A percentile compares a stretch with the other conserved stretches of the same genome.
phyloP scores from a whole-genome alignment of 371 early-diverging fungal species.

The Actinomucor elegans region DNA sequence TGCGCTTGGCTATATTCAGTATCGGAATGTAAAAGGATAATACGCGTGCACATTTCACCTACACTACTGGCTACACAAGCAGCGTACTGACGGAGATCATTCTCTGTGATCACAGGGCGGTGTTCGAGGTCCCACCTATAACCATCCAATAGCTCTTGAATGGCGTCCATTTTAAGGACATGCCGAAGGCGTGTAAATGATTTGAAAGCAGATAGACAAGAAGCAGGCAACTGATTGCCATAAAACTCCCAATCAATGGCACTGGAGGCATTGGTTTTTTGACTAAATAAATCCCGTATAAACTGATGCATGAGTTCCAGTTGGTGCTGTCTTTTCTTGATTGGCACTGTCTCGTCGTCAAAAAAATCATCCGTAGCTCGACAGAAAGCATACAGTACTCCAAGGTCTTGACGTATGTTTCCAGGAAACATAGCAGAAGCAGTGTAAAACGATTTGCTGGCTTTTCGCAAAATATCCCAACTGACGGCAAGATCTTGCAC shows the following conservation, averaged over 20 bases:
- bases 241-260: slow-evolving; percentile 33
- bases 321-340: slow-evolving; percentile 22
- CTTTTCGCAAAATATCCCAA: slow-evolving; percentile 34
- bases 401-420: slow-evolving; percentile 50
- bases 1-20: not conserved
- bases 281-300: slow-evolving; percentile 29
- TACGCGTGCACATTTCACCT: slow-evolving; percentile 54
- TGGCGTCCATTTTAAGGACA: slow-evolving; percentile 37
- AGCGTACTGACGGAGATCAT: slow-evolving; percentile 49
- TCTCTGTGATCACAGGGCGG: slow-evolving; percentile 27
- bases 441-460: slow-evolving; percentile 56
- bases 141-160: slow-evolving; percentile 53
- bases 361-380: slow-evolving; percentile 63
- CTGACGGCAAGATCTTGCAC: slow-evolving; percentile 27
- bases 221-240: slow-evolving; percentile 15
- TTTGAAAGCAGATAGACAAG: slow-evolving; percentile 35
- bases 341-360: slow-evolving; percentile 38
- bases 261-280: slow-evolving; percentile 9
- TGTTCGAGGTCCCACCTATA: slow-evolving; percentile 54
- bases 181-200: slow-evolving; percentile 39
- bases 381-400: slow-evolving; percentile 61
- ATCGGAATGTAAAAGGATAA: slow-evolving; percentile 21
- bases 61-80: slow-evolving; percentile 62
- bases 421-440: slow-evolving; percentile 55
- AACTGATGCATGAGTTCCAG: slow-evolving; percentile 25